Conservation (phyloP, 75 land plant genomes). For the Cryptomeria japonica region DNA sequence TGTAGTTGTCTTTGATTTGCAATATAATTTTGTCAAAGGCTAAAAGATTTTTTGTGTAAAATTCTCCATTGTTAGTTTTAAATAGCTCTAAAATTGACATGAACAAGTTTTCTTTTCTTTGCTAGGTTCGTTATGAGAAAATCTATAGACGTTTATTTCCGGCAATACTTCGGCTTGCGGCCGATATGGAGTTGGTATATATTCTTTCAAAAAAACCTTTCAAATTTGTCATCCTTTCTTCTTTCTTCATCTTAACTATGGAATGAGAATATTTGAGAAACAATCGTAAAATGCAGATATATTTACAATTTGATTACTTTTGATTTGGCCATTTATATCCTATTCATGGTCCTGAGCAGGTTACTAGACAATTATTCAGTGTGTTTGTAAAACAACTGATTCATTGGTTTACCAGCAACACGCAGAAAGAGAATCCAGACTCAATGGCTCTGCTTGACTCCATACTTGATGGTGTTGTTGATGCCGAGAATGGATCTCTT, state of each 20-base stretch:
- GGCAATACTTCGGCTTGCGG: slow-evolving; percentile 36
- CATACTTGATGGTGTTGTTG: slow-evolving; percentile 51
- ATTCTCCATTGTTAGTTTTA: neutral
- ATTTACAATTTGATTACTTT: neutral
- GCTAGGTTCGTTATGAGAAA: slow-evolving; percentile 40
- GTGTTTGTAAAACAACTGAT: slow-evolving; percentile 38
- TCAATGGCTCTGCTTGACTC: slow-evolving; percentile 55
- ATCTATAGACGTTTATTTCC: slow-evolving; percentile 39
- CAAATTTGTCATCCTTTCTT: neutral
- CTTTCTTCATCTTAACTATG: neutral
- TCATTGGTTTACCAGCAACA: slow-evolving; percentile 52
- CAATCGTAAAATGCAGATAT: neutral
- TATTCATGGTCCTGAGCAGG: slow-evolving; percentile 16
- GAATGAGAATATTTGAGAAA: neutral
- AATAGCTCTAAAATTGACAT: neutral
- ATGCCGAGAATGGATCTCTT: slow-evolving; percentile 43
- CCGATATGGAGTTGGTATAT: slow-evolving; percentile 44
- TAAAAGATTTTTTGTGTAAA: neutral
- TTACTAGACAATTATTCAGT: slow-evolving; percentile 40
- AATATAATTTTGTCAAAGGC: neutral
- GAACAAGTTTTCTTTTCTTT: neutral
- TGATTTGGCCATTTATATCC: neutral
- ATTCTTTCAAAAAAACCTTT: neutral
- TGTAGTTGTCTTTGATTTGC: neutral
- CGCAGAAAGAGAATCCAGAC: slow-evolving; percentile 51